phyloP scores from a whole-genome alignment of 345 rosid species.

The Syzygium jambos region DNA sequence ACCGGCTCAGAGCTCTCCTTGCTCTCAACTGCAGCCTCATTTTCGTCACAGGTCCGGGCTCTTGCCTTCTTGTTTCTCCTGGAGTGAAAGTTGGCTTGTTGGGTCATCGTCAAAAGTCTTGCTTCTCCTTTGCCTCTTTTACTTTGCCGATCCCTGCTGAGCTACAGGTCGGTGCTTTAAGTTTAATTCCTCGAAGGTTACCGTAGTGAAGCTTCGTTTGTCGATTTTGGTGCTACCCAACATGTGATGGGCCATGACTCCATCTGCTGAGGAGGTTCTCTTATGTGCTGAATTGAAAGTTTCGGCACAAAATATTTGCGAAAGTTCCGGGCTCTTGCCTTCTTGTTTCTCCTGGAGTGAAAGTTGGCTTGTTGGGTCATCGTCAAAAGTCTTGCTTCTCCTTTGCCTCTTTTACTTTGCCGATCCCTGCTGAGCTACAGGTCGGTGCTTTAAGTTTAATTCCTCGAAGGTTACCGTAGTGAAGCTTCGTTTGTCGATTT shows the following conservation, averaged over 20 bases:
- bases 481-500: background rate
- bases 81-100: background rate
- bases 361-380: background rate
- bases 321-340: too few relatives aligned
- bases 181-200: background rate
- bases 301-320: background rate
- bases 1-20: conserved; percentile 84
- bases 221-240: background rate
- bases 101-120: background rate
- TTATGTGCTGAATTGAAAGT: background rate
- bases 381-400: background rate
- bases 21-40: conserved; percentile 78
- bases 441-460: background rate
- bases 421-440: background rate
- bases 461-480: background rate
- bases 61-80: background rate
- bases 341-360: background rate
- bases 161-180: background rate
- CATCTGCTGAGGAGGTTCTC: background rate
- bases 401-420: background rate
- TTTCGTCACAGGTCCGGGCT: conserved; percentile 51
- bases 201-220: background rate
- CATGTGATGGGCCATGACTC: background rate
- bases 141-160: background rate
- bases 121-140: background rate